A percentile compares a stretch with the other conserved stretches of the same genome.
Conservation (phyloP, 495 filamentous ascomycete genomes). For the Annulohypoxylon maeteangense region DNA sequence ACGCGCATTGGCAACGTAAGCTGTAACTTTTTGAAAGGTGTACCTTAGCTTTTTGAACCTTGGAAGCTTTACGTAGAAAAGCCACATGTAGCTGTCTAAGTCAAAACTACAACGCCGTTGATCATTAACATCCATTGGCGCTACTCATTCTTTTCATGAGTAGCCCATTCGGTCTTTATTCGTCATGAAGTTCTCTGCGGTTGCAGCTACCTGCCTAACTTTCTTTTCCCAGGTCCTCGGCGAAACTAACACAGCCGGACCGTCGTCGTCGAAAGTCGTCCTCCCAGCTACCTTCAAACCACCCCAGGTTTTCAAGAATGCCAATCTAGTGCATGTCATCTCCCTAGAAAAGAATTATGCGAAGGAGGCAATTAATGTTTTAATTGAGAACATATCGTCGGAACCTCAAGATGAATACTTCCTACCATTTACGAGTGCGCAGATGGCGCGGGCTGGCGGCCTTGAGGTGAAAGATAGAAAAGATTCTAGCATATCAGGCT, state of each 20-base stretch:
- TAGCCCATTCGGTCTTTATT: slow-evolving; percentile 45
- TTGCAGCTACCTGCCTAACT: slow-evolving; percentile 61
- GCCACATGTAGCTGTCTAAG: slow-evolving; percentile 39
- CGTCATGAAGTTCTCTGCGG: slow-evolving; percentile 66
- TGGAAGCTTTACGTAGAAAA: slow-evolving; percentile 12
- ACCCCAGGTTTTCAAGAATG: slow-evolving; percentile 88
- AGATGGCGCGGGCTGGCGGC: slow-evolving; percentile 79
- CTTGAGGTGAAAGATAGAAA: slow-evolving; percentile 94
- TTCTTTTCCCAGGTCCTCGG: slow-evolving; percentile 54
- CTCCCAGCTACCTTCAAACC: slow-evolving; percentile 83
- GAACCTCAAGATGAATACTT: slow-evolving; percentile 88
- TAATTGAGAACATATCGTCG: slow-evolving; percentile 84
- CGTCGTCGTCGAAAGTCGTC: slow-evolving; percentile 52
- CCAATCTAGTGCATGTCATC: slow-evolving; percentile 87
- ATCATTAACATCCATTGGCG: slow-evolving; percentile 33
- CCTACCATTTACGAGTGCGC: slow-evolving; percentile 79
- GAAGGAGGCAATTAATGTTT: slow-evolving; percentile 89
- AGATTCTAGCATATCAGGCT: slow-evolving; percentile 70
- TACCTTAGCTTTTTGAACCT: slow-evolving; percentile 3
- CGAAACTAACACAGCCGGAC: slow-evolving; percentile 50
- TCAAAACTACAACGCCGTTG: slow-evolving; percentile 29
- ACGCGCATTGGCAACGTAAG: slow-evolving; percentile 49
- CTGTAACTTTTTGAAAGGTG: slow-evolving; percentile 49
- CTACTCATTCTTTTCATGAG: slow-evolving; percentile 53
- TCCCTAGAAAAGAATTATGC: slow-evolving; percentile 93